A percentile compares a stretch with the other conserved stretches of the same genome.
These are phyloP conservation scores for Urochloa ruziziensis DNA, from an alignment of 176 grass and related monocot species.

Conservation along the genomic window DNA sequence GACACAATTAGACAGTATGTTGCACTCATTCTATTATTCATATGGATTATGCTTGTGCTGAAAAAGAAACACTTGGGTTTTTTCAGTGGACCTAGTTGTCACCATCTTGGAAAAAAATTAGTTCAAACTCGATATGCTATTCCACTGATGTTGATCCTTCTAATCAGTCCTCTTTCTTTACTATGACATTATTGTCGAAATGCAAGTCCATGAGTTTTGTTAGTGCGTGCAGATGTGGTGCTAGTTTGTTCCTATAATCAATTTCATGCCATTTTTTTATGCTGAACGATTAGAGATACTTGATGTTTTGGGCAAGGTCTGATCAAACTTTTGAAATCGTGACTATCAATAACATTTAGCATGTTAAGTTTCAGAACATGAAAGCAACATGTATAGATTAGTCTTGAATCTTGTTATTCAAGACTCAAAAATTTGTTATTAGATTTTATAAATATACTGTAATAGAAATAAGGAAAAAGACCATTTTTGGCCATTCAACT, in stretches of 20 bases:
- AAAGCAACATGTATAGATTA: neutral
- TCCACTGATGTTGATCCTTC: neutral
- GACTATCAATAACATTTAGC: neutral
- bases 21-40: conserved; percentile 25
- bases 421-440: neutral
- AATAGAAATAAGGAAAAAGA: too few species aligned
- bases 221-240: neutral
- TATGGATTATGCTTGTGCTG: neutral
- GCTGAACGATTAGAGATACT: neutral
- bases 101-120: neutral
- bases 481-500: too few species aligned
- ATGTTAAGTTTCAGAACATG: neutral
- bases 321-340: neutral
- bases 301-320: neutral
- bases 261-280: neutral
- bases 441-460: neutral
- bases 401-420: neutral
- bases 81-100: neutral
- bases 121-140: neutral
- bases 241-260: neutral
- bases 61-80: neutral
- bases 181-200: neutral
- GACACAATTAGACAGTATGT: conserved; percentile 63
- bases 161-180: conserved; percentile 13
- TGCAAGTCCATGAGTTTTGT: neutral